Evolutionary conservation across 805 yeast species (phyloP).

Genomic region (Wickerhamiella spandovensis): DNA sequence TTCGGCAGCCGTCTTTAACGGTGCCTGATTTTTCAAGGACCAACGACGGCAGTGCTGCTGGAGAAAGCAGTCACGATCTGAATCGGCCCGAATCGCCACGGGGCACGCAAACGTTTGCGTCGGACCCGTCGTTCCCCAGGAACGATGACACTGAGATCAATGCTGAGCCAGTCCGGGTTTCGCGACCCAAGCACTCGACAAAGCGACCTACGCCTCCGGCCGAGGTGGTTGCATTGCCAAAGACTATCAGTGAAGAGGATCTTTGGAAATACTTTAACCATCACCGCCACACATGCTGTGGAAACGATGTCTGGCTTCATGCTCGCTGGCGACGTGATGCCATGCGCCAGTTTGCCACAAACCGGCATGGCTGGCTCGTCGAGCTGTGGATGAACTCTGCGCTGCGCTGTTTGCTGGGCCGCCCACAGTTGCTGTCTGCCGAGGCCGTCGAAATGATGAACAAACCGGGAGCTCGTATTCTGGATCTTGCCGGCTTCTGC

Average conservation of each 20-base stretch:
- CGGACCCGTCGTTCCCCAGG: background rate
- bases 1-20: background rate
- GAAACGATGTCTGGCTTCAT: background rate
- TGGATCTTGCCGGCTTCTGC: background rate
- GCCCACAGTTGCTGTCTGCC: background rate
- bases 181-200: background rate
- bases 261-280: background rate
- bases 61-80: background rate
- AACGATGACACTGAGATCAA: no score
- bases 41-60: background rate
- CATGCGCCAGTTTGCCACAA: background rate
- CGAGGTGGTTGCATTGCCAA: background rate
- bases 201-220: background rate
- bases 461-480: background rate
- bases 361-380: constrained; percentile 1
- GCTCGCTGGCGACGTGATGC: constrained; percentile 1
- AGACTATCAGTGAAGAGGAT: background rate
- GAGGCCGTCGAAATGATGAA: background rate
- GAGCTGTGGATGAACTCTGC: constrained; percentile 1
- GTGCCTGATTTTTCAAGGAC: background rate
- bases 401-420: background rate
- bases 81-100: background rate
- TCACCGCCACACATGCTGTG: background rate
- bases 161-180: background rate
- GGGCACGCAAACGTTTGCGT: background rate